Conservation (phyloP, 345 rosid genomes). For the Sisymbrium altissimum region DNA sequence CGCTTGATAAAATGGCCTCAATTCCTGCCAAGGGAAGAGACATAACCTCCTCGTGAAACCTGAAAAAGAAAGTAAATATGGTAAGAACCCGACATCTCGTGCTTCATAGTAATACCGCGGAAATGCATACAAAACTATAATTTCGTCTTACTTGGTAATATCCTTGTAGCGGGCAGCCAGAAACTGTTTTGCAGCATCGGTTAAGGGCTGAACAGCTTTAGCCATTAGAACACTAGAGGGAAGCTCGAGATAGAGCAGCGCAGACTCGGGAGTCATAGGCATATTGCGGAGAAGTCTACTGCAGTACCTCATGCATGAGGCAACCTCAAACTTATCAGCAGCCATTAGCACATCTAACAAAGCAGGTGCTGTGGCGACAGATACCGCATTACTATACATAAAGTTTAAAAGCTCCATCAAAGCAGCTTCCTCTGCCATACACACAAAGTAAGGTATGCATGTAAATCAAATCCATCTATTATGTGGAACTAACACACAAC, state of each 20-base stretch:
- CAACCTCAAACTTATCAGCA: constrained; percentile 97
- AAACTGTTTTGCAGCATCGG: constrained; percentile 88
- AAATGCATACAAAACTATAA: not conserved
- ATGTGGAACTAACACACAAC: not conserved
- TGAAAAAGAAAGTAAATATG: constrained; percentile 20
- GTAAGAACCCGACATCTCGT: not conserved
- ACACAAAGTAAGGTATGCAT: not conserved
- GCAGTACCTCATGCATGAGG: constrained; percentile 97
- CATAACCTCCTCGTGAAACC: constrained; percentile 86
- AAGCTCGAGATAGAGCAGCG: constrained; percentile 91
- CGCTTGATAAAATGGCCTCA: constrained; percentile 86
- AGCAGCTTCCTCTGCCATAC: constrained; percentile 82
- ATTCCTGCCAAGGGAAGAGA: constrained; percentile 79
- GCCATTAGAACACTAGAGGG: constrained; percentile 92
- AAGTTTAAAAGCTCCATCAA: constrained; percentile 93
- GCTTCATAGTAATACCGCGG: not conserved
- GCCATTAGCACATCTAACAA: constrained; percentile 96
- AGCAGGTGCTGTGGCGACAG: constrained; percentile 69
- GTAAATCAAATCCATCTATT: not conserved
- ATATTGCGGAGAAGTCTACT: constrained; percentile 66
- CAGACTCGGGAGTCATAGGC: constrained; percentile 91
- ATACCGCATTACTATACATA: constrained; percentile 78
- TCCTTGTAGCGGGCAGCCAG: constrained; percentile 82
- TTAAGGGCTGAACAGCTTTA: constrained; percentile 90
- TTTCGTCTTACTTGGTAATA: constrained; percentile 59